Conservation (phyloP, 148 eudicot genomes). For the Nepenthes gracilis region DNA sequence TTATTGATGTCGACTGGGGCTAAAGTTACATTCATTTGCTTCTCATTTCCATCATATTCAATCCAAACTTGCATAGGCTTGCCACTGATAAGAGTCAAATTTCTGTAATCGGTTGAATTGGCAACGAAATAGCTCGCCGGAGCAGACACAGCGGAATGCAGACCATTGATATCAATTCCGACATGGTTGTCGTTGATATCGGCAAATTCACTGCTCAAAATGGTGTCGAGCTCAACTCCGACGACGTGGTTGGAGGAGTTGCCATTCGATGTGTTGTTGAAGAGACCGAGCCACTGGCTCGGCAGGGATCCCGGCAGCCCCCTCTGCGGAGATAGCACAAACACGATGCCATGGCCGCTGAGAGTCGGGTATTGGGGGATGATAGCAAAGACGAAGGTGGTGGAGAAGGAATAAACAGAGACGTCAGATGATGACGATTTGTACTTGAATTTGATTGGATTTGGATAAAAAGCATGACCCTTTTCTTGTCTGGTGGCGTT, state of each 20-base stretch:
- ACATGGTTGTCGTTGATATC: constrained; percentile 17
- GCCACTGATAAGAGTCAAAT: constrained; percentile 7
- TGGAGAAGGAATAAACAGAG: constrained; percentile 6
- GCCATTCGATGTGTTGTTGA: constrained; percentile 5
- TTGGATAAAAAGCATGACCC: constrained; percentile 10
- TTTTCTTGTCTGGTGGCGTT: constrained; percentile 1
- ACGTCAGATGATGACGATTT: not conserved
- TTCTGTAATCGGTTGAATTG: not conserved
- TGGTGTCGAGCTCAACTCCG: constrained; percentile 17
- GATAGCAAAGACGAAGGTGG: constrained; percentile 13
- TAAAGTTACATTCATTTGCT: constrained; percentile 11
- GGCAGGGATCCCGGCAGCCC: not conserved
- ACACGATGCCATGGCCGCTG: constrained; percentile 10
- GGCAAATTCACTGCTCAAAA: not conserved
- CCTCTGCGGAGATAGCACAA: constrained; percentile 11
- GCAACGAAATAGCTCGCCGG: constrained; percentile 6
- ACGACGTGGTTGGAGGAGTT: constrained; percentile 9
- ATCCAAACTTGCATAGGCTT: constrained; percentile 18
- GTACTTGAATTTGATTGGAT: constrained; percentile 2
- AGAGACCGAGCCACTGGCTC: constrained; percentile 6
- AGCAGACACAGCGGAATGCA: not conserved
- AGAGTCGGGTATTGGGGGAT: not conserved
- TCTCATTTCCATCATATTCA: constrained; percentile 9
- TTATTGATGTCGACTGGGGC: constrained; percentile 5
- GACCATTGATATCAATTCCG: constrained; percentile 16